Base-by-base conservation (phyloP, 2,329 filamentous ascomycete species). In the Colletotrichum neosansevieriae region DNA sequence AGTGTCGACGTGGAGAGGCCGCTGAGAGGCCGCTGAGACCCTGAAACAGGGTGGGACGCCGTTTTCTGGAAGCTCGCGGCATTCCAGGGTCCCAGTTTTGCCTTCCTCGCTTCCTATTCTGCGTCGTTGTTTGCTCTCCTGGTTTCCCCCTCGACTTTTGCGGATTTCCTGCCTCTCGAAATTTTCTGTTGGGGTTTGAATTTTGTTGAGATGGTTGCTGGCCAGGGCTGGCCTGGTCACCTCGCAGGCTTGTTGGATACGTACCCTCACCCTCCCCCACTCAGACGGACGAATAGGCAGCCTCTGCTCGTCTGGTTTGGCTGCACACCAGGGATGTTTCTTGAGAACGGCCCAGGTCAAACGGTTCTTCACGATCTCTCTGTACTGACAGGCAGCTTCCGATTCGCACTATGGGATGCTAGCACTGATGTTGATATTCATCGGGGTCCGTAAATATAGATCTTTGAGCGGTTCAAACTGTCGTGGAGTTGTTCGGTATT, bases 181-280 rank as follows among this genome's bases (percentile, higher is more conserved):
- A 60, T 69, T 69, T 69, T 69, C 66, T 69, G 66, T 69, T 69
- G 66, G 66, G 63, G 61, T 56, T 53, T 19, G 7, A 42, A 44
- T 42, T 66, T 69, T 69, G 66, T 69, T 69, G 66, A 60, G 66
- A 50, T 59, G 66, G 62, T 38, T 45, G 54, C 61, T 49, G 62
- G 54, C 62, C 61, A 66, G 66, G 66, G 66, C 66, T 12, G 56
- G 66, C 61, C 66, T 69, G 56, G 66, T 66, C 61, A 63, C 17
- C 21, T 56, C 42, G 34, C 19, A 59, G 17, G 49, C 45, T 50
- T 50, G n/a, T 10, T 51, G 21, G 66, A 42, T 69, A 69, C 66
- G 66, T 69, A 69, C 56, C 29, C 10, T 15, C 32, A 6, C 15
- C 17, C 19, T 17, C 53, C 59, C 40, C 61, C 66, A 66, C 61